Evolutionary conservation across 805 yeast genomes (phyloP), one percentile per base, ranked within the genome.

Genomic region (Metschnikowia gruessii): DNA sequence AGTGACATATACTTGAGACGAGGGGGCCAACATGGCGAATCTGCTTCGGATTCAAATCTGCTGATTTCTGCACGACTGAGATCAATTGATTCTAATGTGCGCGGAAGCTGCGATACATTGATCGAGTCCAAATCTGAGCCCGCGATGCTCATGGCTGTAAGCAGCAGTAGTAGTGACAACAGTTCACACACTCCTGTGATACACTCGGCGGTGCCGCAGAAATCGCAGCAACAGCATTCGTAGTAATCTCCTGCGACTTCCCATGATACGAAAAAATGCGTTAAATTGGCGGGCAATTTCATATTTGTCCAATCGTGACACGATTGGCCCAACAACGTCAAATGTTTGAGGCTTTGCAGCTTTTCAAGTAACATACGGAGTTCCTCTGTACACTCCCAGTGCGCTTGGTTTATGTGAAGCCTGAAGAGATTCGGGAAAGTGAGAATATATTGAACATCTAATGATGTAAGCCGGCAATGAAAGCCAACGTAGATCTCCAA

Each of bases 191-290:
- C 43, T 3, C 22, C 18, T 40, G 56, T 48, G 11, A 48, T 42
- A 11, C 67, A 45, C 2, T n/a, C n/a, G n/a, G n/a, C n/a, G n/a
- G n/a, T n/a, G n/a, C n/a, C n/a, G n/a, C n/a, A n/a, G n/a, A n/a
- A n/a, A n/a, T n/a, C n/a, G n/a, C n/a, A n/a, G n/a, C n/a, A n/a
- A n/a, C n/a, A n/a, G n/a, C n/a, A n/a, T n/a, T n/a, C n/a, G n/a
- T n/a, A n/a, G n/a, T n/a, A n/a, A n/a, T n/a, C n/a, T n/a, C n/a
- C n/a, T n/a, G n/a, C n/a, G n/a, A n/a, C n/a, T n/a, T n/a, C n/a
- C 75, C 75, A 70, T 10, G 74, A 69, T n/a, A 63, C 40, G 45
- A 69, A 74, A 31, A 70, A 48, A 37, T 63, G 63, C 11, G 39
- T 45, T 29, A 69, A 50, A 21, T 42, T 53, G 1, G 47, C 44